Conservation (phyloP, 2,329 filamentous ascomycete species). For the Bertia moriformis region DNA sequence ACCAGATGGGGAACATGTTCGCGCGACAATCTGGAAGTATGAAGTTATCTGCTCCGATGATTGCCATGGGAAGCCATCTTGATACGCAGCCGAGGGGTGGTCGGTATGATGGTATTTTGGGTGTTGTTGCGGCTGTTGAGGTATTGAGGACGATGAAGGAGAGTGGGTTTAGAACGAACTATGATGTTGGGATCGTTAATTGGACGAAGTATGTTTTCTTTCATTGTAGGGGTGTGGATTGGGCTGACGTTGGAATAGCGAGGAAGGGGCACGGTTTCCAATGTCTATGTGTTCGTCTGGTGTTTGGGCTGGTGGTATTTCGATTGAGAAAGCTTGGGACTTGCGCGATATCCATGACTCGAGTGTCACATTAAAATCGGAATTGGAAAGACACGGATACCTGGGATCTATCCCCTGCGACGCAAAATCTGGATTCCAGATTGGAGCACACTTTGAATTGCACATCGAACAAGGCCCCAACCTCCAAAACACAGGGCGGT, state of each 20-base stretch:
- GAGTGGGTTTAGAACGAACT: background rate
- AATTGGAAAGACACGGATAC: slow-evolving; percentile 60
- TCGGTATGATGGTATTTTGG: slow-evolving; percentile 3
- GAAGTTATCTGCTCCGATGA: slow-evolving; percentile 3
- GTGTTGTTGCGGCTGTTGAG: background rate
- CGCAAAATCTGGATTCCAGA: slow-evolving; percentile 41
- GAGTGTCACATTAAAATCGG: slow-evolving; percentile 48
- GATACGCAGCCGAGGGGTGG: slow-evolving; percentile 7
- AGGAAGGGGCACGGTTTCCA: slow-evolving; percentile 70
- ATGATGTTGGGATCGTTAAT: slow-evolving; percentile 1
- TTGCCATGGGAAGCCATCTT: slow-evolving; percentile 5
- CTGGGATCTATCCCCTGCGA: slow-evolving; percentile 33
- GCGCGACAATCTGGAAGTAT: slow-evolving; percentile 4
- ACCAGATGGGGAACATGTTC: slow-evolving; percentile 5
- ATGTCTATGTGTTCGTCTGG: slow-evolving; percentile 62
- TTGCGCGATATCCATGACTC: slow-evolving; percentile 46
- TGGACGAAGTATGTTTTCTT: background rate
- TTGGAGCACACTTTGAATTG: slow-evolving; percentile 66
- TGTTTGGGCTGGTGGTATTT: slow-evolving; percentile 60
- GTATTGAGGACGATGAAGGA: background rate
- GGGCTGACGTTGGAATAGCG: slow-evolving; percentile 25
- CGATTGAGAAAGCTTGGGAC: slow-evolving; percentile 42
- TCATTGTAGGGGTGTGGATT: background rate
- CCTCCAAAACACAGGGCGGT: slow-evolving; percentile 46
- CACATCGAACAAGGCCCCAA: slow-evolving; percentile 77